Base-by-base conservation (phyloP, 2,329 filamentous ascomycete genomes). In the Karstenula rhodostoma region DNA sequence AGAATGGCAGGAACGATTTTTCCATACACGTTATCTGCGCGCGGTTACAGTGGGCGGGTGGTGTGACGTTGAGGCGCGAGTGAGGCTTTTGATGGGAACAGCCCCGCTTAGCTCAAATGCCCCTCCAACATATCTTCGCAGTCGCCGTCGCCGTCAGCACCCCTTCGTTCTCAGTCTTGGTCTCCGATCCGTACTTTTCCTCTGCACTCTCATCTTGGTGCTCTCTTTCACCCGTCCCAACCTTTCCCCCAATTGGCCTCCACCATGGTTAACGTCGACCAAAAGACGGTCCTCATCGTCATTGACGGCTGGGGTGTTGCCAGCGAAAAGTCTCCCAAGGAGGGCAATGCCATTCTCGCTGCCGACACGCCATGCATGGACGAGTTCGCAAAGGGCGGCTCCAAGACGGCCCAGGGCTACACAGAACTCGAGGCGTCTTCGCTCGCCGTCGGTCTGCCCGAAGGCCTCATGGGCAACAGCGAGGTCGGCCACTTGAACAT, bases 401-500 rank as follows among this genome's bases (percentile, higher is more conserved):
- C 90, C 75, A 89, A 90, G 79, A 90, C 89, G 66, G 83, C 89
- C 33, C 89, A 94, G 73, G 94, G 94, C 63, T 99, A 90, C 83
- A 93, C 92, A 66, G 89, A 96, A 82, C 90, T 99, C 64, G 95
- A 99, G 72, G 95, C 95, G 60, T 98, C 95, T 2, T 98, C 95
- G 46, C 87, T 97, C 62, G 95, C 95, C 48, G 95, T 99, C 67
- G 95, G 95, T 68, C 87, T 99, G 56, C 95, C 95, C 22, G 94
- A 99, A 78, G 95, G 95, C 61, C 85, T 99, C 68, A 99, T 99
- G 95, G 95, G 95, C 68, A 99, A 99, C 85, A 96, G 92, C 71
- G 95, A 99, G 81, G 95, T 99, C 79, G 95, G 95, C 64, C 95
- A 99, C 81, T 82, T 99, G 83, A 99, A 99, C 86, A 98, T 99